Evolutionary conservation across 1,139 yeast species (phyloP).

Genomic region (Pichia sp.): DNA sequence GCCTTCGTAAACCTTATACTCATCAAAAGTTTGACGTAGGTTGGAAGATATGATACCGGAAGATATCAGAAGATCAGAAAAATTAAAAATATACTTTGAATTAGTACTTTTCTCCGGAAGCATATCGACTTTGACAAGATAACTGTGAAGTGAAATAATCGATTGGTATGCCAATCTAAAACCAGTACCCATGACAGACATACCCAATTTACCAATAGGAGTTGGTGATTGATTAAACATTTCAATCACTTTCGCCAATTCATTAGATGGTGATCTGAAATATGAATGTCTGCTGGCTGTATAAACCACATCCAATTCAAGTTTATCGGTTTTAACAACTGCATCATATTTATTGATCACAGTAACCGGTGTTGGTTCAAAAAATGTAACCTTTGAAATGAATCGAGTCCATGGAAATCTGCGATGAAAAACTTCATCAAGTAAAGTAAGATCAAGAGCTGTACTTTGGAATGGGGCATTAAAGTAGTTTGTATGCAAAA

Average conservation of each 20-base stretch:
- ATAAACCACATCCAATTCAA: neutral
- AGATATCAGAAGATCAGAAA: constrained; percentile 1
- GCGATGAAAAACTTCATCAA: constrained; percentile 14
- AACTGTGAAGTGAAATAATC: neutral
- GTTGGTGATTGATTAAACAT: neutral
- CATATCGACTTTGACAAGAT: neutral
- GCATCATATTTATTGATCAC: too few species aligned
- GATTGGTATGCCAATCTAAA: constrained; percentile 4
- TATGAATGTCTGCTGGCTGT: neutral
- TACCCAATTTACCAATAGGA: neutral
- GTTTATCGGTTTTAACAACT: neutral
- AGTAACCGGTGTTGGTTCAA: constrained; percentile 3
- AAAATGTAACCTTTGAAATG: constrained; percentile 1
- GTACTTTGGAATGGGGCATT: neutral
- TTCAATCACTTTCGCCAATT: neutral
- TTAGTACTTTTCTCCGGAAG: constrained; percentile 1
- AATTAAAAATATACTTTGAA: constrained; percentile 5
- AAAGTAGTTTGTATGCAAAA: neutral
- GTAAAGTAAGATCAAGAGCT: neutral
- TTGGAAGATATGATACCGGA: neutral
- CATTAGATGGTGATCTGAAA: constrained; percentile 3
- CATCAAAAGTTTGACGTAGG: neutral
- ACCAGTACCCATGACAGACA: neutral
- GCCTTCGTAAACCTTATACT: neutral
- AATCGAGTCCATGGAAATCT: constrained; percentile 9